Evolutionary conservation across 768 basidiomycete species (phyloP).

Genomic region (Mycena capillaripes): DNA sequence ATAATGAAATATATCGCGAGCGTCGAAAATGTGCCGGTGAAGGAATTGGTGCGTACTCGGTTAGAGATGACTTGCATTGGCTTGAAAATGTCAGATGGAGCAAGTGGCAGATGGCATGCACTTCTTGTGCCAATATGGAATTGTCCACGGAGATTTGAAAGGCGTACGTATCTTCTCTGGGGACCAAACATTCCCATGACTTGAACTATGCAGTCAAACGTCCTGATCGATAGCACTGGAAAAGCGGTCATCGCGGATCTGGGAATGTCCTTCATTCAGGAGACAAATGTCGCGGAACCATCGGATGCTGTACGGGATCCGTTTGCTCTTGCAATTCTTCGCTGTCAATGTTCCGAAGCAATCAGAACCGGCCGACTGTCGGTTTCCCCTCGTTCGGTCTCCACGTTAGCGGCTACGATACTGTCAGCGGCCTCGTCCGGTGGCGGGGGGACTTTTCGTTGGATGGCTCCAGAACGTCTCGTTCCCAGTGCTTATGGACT

Average conservation of each 20-base stretch:
- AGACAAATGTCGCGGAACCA: background rate
- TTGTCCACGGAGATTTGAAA: conserved; percentile 59
- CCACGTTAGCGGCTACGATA: conserved; percentile 6
- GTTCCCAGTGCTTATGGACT: conserved; percentile 32
- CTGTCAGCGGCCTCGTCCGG: conserved; percentile 14
- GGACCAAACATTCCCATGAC: background rate
- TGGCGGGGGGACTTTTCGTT: conserved; percentile 43
- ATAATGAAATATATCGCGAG: conserved; percentile 34
- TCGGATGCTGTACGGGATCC: conserved; percentile 4
- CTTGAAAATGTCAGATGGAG: conserved; percentile 35
- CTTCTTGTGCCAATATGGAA: conserved; percentile 41
- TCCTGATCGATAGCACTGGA: conserved; percentile 11
- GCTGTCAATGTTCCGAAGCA: background rate
- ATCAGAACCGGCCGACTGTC: background rate
- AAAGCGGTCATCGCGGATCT: conserved; percentile 19
- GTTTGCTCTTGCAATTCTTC: background rate
- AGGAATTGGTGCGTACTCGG: conserved; percentile 3
- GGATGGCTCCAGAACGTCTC: conserved; percentile 49
- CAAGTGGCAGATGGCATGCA: conserved; percentile 46
- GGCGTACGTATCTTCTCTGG: conserved; percentile 40
- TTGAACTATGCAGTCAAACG: background rate
- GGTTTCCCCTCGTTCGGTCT: background rate
- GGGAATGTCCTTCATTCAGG: conserved; percentile 18
- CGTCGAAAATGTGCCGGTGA: background rate
- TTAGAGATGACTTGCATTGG: conserved; percentile 8